phyloP scores from a whole-genome alignment of 2,329 filamentous ascomycete species.

The Talaromyces funiculosus region DNA sequence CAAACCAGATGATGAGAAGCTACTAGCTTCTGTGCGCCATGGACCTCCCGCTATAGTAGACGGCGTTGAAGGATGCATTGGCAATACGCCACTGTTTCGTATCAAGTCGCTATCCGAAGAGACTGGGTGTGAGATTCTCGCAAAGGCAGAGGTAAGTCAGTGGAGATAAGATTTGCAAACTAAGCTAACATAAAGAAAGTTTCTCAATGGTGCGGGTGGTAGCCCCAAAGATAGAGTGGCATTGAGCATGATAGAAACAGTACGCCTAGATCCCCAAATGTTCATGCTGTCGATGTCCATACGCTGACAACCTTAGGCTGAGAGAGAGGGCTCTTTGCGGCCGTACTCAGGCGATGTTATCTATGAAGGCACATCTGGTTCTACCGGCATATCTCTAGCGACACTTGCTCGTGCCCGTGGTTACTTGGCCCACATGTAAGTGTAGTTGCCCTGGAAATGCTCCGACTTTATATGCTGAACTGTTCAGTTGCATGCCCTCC shows the following conservation, averaged over 20 bases:
- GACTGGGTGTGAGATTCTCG: slow-evolving; percentile 83
- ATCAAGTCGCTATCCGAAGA: slow-evolving; percentile 80
- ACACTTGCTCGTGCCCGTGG: slow-evolving; percentile 81
- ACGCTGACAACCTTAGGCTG: slow-evolving; percentile 51
- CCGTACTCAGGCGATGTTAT: slow-evolving; percentile 86
- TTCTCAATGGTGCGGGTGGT: slow-evolving; percentile 88
- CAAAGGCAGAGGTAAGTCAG: slow-evolving; percentile 68
- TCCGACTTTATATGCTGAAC: neutral
- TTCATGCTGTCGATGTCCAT: neutral
- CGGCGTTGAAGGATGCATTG: slow-evolving; percentile 87
- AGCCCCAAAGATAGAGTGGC: slow-evolving; percentile 95
- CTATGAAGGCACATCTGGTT: slow-evolving; percentile 95
- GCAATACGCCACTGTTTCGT: slow-evolving; percentile 81
- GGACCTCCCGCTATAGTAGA: slow-evolving; percentile 53
- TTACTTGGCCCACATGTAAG: slow-evolving; percentile 81
- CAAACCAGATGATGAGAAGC: slow-evolving; percentile 48
- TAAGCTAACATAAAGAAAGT: slow-evolving; percentile 41
- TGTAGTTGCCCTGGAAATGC: neutral
- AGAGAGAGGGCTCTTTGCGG: slow-evolving; percentile 66
- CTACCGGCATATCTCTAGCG: slow-evolving; percentile 90
- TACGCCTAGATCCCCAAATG: slow-evolving; percentile 21
- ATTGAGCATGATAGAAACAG: slow-evolving; percentile 72
- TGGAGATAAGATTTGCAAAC: too few species aligned
- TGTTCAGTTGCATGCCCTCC: slow-evolving; percentile 73
- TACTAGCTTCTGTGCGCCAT: slow-evolving; percentile 20